Base-by-base conservation (phyloP, 2,329 filamentous ascomycete species). In the Myriosclerotinia curreyana region DNA sequence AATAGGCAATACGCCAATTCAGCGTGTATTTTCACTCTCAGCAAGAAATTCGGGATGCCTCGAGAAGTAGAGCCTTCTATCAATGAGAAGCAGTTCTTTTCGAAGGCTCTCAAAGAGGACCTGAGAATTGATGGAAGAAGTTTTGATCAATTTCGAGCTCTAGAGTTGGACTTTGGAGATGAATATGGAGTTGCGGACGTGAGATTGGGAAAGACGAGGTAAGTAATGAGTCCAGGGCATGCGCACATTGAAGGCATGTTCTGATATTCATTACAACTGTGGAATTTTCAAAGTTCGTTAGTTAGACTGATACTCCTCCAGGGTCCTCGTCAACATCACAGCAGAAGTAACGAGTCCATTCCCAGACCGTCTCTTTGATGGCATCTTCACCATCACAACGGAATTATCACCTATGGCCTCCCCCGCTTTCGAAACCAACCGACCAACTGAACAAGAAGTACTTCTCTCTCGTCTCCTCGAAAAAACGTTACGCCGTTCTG, bases 381-480 rank as follows among this genome's bases (percentile, higher is more conserved):
- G 95, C 75, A 85, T 96, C 76, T 98, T 98, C 80, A 92, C 88
- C 71, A 97, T 98, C 74, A 84, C 88, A 62, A 90, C 93, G 63
- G 95, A 98, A 76, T 86, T 99, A 72, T 92, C 90, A 67, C 92
- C 94, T 56, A 96, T 98, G 88, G 89, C 91, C 36, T 92, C 92
- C 54, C 92, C 95, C 17, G 88, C 90, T 42, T 96, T 96, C 77
- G 93, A 97, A 77, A 85, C 90, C 70, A 91, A 90, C 76, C 85
- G 92, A 62, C 89, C 90, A 55, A 93, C 89, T 67, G 90, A 96
- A 71, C 84, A 89, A 64, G 95, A 98, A 78, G 83, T 93, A 3
- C 84, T 96, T 50, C 86, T 98, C 36, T 92, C 93, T 12, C 88
- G 94, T 42, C 84, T 95, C 50, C 87, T 99, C 25, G 95, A 99